A percentile compares a stretch with the other conserved stretches of the same genome.
These are phyloP conservation scores for Fragaria vesca DNA, from an alignment of 306 rosid genomes.

Conservation along the genomic window DNA sequence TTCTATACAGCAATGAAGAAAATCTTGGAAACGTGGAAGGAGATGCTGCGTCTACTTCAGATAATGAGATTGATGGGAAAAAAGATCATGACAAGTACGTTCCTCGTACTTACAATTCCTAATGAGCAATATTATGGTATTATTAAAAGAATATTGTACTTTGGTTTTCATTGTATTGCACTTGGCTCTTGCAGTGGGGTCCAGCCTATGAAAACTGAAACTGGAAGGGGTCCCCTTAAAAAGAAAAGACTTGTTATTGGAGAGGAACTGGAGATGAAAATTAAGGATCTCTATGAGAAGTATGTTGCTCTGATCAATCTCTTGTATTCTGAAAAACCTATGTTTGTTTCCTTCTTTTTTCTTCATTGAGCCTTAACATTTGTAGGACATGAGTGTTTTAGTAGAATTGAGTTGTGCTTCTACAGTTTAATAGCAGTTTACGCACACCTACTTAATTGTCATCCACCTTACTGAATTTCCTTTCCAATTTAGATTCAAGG, in stretches of 20 bases:
- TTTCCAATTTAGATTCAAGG: slow-evolving; percentile 58
- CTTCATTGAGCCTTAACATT: not conserved
- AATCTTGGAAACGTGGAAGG: slow-evolving; percentile 32
- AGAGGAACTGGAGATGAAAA: slow-evolving; percentile 57
- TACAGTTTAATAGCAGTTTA: not conserved
- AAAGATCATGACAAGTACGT: slow-evolving; percentile 41
- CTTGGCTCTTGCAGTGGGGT: slow-evolving; percentile 47
- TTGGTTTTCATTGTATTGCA: slow-evolving; percentile 20
- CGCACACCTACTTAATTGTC: not conserved
- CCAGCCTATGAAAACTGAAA: slow-evolving; percentile 42
- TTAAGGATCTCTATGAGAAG: slow-evolving; percentile 76
- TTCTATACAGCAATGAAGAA: slow-evolving; percentile 33
- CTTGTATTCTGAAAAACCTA: not conserved
- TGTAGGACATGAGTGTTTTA: not conserved
- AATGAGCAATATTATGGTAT: not conserved
- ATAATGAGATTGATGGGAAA: slow-evolving; percentile 28
- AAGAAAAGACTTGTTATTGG: slow-evolving; percentile 64
- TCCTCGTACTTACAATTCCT: slow-evolving; percentile 9
- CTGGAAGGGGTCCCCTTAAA: slow-evolving; percentile 44
- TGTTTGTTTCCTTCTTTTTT: not conserved
- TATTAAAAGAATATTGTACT: not conserved
- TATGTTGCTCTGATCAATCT: slow-evolving; percentile 33
- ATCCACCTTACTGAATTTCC: slow-evolving; percentile 18
- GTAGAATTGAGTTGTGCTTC: slow-evolving; percentile 1
- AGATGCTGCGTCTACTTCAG: slow-evolving; percentile 42